Evolutionary conservation across 345 rosid genomes (phyloP).

Genomic region (Eucalyptus coolabah): DNA sequence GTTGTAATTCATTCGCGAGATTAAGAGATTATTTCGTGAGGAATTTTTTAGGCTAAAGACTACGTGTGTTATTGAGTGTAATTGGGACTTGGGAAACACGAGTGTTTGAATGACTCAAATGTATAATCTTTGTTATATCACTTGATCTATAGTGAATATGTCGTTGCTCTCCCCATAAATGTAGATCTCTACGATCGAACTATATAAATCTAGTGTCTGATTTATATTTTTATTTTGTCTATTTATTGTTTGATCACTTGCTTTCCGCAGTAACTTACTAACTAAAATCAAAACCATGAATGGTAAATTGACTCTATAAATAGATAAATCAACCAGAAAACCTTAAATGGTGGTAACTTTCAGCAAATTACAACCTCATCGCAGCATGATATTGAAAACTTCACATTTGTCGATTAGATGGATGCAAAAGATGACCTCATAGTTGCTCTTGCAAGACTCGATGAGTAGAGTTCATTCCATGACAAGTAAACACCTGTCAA

Average conservation of each 20-base stretch:
- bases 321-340: neutral
- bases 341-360: neutral
- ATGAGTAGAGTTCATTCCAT: neutral
- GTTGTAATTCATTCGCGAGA: too few relatives aligned
- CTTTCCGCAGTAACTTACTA: too few relatives aligned
- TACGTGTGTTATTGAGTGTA: rapidly evolving
- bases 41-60: rapidly evolving
- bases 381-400: neutral
- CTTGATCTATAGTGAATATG: too few relatives aligned
- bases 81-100: rapidly evolving
- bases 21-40: too few relatives aligned
- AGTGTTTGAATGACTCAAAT: too few relatives aligned
- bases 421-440: neutral
- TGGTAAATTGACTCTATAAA: neutral
- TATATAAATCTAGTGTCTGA: too few relatives aligned
- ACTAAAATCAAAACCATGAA: neutral
- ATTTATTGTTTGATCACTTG: too few relatives aligned
- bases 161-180: rapidly evolving
- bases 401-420: neutral
- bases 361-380: neutral
- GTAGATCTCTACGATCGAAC: too few relatives aligned
- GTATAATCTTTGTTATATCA: rapidly evolving
- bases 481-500: neutral
- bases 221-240: too few relatives aligned
- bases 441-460: neutral